These are phyloP conservation scores for Remersonia thermophila DNA, from an alignment of 2,329 filamentous ascomycete genomes.

Conservation along the genomic window DNA sequence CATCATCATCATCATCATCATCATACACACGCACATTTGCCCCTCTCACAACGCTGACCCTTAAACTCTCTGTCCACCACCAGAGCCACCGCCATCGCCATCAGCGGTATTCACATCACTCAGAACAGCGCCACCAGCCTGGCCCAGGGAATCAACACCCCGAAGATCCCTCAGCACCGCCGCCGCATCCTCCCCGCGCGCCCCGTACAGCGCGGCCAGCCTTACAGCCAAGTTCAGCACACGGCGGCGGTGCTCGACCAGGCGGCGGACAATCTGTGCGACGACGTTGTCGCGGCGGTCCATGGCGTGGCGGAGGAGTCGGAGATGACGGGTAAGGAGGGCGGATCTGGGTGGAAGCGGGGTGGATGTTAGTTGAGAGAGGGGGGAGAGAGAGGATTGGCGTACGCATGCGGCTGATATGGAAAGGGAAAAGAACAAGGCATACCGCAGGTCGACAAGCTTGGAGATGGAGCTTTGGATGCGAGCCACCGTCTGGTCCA, in stretches of 20 bases:
- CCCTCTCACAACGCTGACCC: not conserved
- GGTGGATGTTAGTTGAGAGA: constrained; percentile 2
- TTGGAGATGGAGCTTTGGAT: constrained; percentile 11
- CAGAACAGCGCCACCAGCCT: too few species aligned
- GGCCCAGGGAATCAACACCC: too few species aligned
- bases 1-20: not conserved
- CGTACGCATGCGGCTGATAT: not conserved
- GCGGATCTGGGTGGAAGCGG: too few species aligned
- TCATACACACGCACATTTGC: not conserved
- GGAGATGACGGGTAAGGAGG: constrained; percentile 3
- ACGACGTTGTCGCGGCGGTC: constrained; percentile 11
- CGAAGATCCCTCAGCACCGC: not conserved
- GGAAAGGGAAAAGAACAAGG: not conserved
- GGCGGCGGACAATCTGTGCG: constrained; percentile 8
- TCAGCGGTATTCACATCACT: not conserved
- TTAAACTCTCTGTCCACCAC: too few species aligned
- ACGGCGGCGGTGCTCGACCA: constrained; percentile 12
- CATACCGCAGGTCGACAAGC: constrained; percentile 11
- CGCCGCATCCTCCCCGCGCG: constrained; percentile 8
- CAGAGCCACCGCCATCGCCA: not conserved
- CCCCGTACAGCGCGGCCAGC: constrained; percentile 13
- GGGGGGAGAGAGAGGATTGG: constrained; percentile 7
- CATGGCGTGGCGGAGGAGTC: constrained; percentile 6
- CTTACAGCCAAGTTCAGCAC: constrained; percentile 13
- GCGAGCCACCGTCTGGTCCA: constrained; percentile 9